A percentile compares a stretch with the other conserved stretches of the same genome.
Conservation (phyloP, 2,329 filamentous ascomycete species). For the Arachnomyces sp. region DNA sequence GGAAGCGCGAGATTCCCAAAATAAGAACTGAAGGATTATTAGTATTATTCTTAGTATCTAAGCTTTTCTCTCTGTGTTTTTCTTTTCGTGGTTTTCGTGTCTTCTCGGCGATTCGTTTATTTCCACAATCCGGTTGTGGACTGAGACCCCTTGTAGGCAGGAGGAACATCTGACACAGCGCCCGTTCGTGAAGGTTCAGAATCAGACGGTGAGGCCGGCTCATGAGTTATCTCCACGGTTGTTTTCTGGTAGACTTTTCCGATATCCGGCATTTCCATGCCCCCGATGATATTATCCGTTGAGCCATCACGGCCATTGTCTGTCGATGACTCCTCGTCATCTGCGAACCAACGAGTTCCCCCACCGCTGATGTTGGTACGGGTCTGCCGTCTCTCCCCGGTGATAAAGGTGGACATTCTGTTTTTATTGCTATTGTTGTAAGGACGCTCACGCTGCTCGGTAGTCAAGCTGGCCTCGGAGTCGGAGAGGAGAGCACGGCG, state of each 20-base stretch:
- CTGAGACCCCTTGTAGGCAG: no score
- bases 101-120: conserved; percentile 1
- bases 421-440: no score
- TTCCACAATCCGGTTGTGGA: no score
- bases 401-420: conserved; percentile 10
- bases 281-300: conserved; percentile 36
- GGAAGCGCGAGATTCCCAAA: no score
- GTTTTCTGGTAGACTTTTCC: conserved; percentile 39
- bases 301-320: conserved; percentile 36
- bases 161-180: no score
- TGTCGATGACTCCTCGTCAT: conserved; percentile 20
- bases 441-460: not conserved
- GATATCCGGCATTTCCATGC: conserved; percentile 25
- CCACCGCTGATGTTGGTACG: conserved; percentile 18
- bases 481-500: conserved; percentile 48
- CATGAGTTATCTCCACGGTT: conserved; percentile 36
- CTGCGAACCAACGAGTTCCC: conserved; percentile 10
- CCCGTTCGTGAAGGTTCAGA: not conserved
- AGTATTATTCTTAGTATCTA: no score
- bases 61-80: no score
- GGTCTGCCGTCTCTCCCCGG: conserved; percentile 20
- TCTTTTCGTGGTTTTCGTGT: conserved; percentile 1
- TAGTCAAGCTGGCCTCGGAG: conserved; percentile 35
- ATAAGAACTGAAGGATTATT: no score
- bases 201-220: conserved; percentile 23